These are phyloP conservation scores for Picea glauca DNA, from an alignment of 75 land plant genomes.

Conservation along the genomic window DNA sequence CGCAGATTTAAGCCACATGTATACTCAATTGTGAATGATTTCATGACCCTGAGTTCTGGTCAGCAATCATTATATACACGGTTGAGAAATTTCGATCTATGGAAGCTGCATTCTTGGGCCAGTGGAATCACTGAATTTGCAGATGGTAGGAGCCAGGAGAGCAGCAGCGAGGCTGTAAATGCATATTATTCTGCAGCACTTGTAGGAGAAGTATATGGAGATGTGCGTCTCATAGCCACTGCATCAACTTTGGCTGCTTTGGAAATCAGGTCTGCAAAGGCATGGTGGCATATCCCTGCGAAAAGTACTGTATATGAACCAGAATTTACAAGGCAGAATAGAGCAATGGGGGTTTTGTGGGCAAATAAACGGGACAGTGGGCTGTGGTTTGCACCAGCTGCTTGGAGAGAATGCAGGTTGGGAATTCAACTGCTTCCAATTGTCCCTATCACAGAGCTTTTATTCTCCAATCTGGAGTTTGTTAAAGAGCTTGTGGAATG, in stretches of 20 bases:
- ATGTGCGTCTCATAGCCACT: slow-evolving; percentile 44
- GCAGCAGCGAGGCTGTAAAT: slow-evolving; percentile 87
- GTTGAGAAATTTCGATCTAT: slow-evolving; percentile 76
- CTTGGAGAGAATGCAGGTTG: slow-evolving; percentile 67
- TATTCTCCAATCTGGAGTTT: slow-evolving; percentile 60
- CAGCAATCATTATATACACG: slow-evolving; percentile 21
- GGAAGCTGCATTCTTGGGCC: slow-evolving; percentile 96
- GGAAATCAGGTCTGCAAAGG: slow-evolving; percentile 56
- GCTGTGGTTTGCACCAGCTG: slow-evolving; percentile 89
- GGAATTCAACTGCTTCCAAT: slow-evolving; percentile 91
- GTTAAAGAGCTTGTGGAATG: slow-evolving; percentile 69
- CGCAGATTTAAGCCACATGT: slow-evolving; percentile 17
- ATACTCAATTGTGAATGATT: slow-evolving; percentile 22
- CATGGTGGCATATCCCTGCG: slow-evolving; percentile 74
- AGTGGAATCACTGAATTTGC: slow-evolving; percentile 83
- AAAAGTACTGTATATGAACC: slow-evolving; percentile 47
- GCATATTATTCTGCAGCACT: slow-evolving; percentile 91
- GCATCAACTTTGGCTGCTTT: slow-evolving; percentile 65
- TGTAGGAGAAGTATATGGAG: slow-evolving; percentile 69
- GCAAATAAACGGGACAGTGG: slow-evolving; percentile 84
- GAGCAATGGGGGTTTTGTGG: slow-evolving; percentile 85
- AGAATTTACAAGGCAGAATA: slow-evolving; percentile 61
- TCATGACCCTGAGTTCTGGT: slow-evolving; percentile 9
- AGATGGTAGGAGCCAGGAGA: slow-evolving; percentile 95
- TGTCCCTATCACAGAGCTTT: slow-evolving; percentile 65